A percentile compares a stretch with the other conserved stretches of the same genome.
phyloP scores from a whole-genome alignment of 176 grass and related monocot genomes.

The Oryza glumipatula region DNA sequence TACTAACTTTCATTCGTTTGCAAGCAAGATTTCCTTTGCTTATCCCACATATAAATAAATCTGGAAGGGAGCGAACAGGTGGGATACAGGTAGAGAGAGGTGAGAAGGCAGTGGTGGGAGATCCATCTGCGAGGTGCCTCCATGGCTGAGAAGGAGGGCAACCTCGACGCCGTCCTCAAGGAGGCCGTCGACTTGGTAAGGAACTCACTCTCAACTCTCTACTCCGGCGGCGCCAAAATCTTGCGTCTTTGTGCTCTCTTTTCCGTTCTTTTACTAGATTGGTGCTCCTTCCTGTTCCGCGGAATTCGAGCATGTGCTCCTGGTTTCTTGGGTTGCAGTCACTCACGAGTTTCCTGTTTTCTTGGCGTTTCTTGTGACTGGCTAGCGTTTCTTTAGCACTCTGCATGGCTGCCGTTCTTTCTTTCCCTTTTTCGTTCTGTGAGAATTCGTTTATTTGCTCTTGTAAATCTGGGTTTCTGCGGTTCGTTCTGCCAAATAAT shows the following conservation, averaged over 20 bases:
- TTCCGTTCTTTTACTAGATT: neutral
- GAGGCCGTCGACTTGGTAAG: slow-evolving; percentile 71
- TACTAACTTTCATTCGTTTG: neutral
- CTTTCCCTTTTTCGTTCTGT: neutral
- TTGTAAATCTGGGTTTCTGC: neutral
- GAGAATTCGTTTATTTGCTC: neutral
- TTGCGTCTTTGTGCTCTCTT: slow-evolving; percentile 25
- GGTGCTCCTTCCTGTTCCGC: neutral
- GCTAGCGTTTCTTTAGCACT: neutral
- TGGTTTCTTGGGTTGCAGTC: neutral
- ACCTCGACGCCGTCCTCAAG: slow-evolving; percentile 75
- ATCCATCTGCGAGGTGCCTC: slow-evolving; percentile 34
- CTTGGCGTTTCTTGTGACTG: no score
- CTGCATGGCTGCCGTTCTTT: neutral
- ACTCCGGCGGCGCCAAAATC: slow-evolving; percentile 7
- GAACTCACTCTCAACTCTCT: neutral
- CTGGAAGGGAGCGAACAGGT: neutral
- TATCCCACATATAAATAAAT: slow-evolving; percentile 40
- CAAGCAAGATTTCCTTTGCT: neutral
- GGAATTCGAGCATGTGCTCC: slow-evolving; percentile 6
- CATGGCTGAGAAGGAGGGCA: slow-evolving; percentile 69
- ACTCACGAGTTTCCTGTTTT: neutral
- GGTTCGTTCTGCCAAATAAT: neutral
- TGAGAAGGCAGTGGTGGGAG: neutral
- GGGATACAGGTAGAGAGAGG: neutral